phyloP scores from a whole-genome alignment of 1,284 basidiomycete species.

The Sporisorium iseilematis-ciliati region DNA sequence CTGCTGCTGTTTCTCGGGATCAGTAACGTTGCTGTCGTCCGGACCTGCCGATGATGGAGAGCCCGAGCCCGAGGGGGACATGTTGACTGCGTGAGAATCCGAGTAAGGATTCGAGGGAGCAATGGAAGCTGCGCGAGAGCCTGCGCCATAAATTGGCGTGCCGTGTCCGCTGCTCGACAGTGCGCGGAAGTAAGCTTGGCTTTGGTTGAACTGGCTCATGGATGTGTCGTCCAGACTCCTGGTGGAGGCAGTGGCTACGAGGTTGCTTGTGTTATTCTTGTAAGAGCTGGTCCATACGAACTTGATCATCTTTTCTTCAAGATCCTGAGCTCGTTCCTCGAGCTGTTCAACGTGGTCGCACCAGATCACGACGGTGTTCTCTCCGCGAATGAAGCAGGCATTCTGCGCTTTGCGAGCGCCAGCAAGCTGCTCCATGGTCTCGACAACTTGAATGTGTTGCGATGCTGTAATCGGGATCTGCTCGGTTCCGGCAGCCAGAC shows the following conservation, averaged over 20 bases:
- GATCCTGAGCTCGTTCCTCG: slow-evolving; percentile 71
- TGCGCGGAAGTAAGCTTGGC: slow-evolving; percentile 26
- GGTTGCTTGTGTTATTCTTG: slow-evolving; percentile 24
- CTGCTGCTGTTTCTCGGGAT: slow-evolving; percentile 37
- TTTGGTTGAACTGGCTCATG: slow-evolving; percentile 38
- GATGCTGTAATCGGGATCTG: slow-evolving; percentile 53
- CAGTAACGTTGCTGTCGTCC: neutral
- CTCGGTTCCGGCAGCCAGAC: slow-evolving; percentile 66
- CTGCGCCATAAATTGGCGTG: neutral
- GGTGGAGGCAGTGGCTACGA: neutral
- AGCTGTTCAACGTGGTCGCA: slow-evolving; percentile 76
- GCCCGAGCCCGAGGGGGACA: neutral
- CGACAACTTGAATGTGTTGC: slow-evolving; percentile 52
- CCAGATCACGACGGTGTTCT: slow-evolving; percentile 81
- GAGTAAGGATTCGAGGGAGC: slow-evolving; percentile 27
- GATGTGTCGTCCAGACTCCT: slow-evolving; percentile 7
- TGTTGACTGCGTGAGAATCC: slow-evolving; percentile 19
- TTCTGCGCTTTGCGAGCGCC: slow-evolving; percentile 84
- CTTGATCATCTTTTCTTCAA: slow-evolving; percentile 83
- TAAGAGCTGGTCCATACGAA: slow-evolving; percentile 76
- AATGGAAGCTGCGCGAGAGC: slow-evolving; percentile 13
- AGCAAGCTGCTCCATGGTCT: slow-evolving; percentile 76
- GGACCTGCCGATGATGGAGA: neutral
- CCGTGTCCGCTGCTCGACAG: slow-evolving; percentile 16
- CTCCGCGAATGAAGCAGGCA: slow-evolving; percentile 83